Conservation (phyloP, 352 stramenopile species). For the Phytophthora foliorum region DNA sequence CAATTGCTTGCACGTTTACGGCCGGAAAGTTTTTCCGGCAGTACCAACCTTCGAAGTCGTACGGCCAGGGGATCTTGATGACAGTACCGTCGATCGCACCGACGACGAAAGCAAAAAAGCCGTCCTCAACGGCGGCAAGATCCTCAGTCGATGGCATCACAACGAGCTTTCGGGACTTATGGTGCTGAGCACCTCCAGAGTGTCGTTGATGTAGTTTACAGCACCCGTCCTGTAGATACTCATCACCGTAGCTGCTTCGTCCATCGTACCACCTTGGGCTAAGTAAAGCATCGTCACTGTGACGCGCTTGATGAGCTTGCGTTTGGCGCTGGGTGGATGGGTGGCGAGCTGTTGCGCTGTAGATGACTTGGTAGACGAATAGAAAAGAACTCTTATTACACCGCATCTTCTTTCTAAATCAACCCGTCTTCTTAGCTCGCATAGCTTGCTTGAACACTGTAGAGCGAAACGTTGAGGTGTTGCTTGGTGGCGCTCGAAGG, state of each 20-base stretch:
- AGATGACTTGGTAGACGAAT: neutral
- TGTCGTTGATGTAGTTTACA: slow-evolving; percentile 30
- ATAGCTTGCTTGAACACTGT: no score
- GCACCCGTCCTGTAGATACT: slow-evolving; percentile 13
- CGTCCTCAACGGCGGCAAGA: slow-evolving; percentile 5
- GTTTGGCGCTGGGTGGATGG: neutral
- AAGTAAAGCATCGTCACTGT: neutral
- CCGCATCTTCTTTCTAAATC: no score
- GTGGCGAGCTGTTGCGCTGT: neutral
- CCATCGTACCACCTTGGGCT: slow-evolving; percentile 17
- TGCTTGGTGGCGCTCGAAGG: no score
- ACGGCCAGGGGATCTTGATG: neutral
- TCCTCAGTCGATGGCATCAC: slow-evolving; percentile 5
- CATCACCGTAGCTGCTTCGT: slow-evolving; percentile 14
- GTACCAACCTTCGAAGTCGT: slow-evolving; percentile 25
- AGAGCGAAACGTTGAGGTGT: no score
- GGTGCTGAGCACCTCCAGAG: slow-evolving; percentile 2
- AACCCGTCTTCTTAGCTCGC: no score
- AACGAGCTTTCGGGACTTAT: neutral
- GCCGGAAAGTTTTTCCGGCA: slow-evolving; percentile 21
- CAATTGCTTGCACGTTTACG: slow-evolving; percentile 30
- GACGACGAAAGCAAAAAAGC: neutral
- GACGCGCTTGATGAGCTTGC: neutral
- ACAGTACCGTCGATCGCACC: slow-evolving; percentile 1
- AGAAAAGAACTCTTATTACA: neutral